These are phyloP conservation scores for Luffa aegyptiaca DNA, from an alignment of 306 rosid species.

Conservation along the genomic window DNA sequence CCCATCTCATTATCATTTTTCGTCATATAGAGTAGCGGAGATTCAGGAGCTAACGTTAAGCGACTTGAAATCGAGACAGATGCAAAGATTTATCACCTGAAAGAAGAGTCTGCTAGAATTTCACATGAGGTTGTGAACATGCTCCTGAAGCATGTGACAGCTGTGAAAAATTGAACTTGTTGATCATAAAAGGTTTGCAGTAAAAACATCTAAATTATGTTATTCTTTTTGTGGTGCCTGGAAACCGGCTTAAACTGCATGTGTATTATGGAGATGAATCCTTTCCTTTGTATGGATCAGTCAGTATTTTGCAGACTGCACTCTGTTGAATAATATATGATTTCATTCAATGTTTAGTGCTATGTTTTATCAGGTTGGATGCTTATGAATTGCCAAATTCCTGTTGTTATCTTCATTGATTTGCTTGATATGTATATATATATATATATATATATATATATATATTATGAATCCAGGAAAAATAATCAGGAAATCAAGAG, in stretches of 20 bases:
- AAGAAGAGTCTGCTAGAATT: slow-evolving; percentile 51
- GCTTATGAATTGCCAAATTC: background rate
- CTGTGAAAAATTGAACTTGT: slow-evolving; percentile 49
- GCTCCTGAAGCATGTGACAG: slow-evolving; percentile 70
- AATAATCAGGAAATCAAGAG: background rate
- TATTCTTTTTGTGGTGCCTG: slow-evolving; percentile 10
- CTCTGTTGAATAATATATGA: slow-evolving; percentile 2
- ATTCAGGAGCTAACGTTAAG: slow-evolving; percentile 93
- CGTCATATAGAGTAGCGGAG: slow-evolving; percentile 67
- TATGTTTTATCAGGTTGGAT: background rate
- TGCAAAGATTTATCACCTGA: slow-evolving; percentile 52
- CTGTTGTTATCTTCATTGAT: background rate
- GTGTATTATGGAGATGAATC: slow-evolving; percentile 5
- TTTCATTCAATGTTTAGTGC: background rate
- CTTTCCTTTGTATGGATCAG: background rate
- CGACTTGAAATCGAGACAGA: slow-evolving; percentile 80
- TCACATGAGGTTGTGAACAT: slow-evolving; percentile 61
- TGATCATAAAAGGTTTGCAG: slow-evolving; percentile 15
- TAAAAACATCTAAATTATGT: slow-evolving; percentile 15
- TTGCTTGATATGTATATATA: background rate
- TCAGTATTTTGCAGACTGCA: background rate
- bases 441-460: no score
- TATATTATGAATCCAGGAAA: background rate
- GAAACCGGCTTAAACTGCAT: background rate
- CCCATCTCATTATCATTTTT: background rate